phyloP scores from a whole-genome alignment of 2,329 filamentous ascomycete species.

The Fusarium sp. region DNA sequence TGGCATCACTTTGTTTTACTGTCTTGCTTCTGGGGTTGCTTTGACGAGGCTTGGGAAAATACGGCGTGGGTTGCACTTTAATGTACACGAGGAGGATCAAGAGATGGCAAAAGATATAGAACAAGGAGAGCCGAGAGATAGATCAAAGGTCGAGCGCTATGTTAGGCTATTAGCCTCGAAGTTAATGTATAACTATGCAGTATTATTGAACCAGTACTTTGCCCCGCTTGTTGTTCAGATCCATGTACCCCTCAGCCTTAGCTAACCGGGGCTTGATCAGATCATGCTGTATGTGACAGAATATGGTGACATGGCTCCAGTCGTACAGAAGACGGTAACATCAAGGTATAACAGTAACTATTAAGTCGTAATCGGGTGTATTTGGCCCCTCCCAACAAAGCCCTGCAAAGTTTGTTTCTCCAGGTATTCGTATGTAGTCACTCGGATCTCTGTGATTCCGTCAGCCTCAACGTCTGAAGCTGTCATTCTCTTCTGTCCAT shows the following conservation, averaged over 20 bases:
- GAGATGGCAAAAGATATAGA: constrained; percentile 5
- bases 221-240: constrained; percentile 1
- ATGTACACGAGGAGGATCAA: constrained; percentile 27
- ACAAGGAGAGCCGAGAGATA: neutral
- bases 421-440: neutral
- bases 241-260: neutral
- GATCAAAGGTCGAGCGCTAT: constrained; percentile 21
- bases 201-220: neutral
- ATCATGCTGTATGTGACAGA: constrained; percentile 4
- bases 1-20: constrained; percentile 37
- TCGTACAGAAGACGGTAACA: neutral
- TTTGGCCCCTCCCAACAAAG: neutral
- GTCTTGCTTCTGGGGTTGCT: constrained; percentile 12
- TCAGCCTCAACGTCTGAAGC: constrained; percentile 10
- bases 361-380: neutral
- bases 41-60: constrained; percentile 21
- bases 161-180: constrained; percentile 7
- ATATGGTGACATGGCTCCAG: constrained; percentile 6
- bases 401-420: neutral
- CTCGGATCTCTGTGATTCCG: constrained; percentile 8
- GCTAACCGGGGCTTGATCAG: constrained; percentile 1
- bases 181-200: constrained; percentile 22
- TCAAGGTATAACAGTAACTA: constrained; percentile 6
- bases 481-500: neutral
- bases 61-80: constrained; percentile 16